Evolutionary conservation across 2,329 filamentous ascomycete genomes (phyloP).

Genomic region (Alternaria conjuncta): DNA sequence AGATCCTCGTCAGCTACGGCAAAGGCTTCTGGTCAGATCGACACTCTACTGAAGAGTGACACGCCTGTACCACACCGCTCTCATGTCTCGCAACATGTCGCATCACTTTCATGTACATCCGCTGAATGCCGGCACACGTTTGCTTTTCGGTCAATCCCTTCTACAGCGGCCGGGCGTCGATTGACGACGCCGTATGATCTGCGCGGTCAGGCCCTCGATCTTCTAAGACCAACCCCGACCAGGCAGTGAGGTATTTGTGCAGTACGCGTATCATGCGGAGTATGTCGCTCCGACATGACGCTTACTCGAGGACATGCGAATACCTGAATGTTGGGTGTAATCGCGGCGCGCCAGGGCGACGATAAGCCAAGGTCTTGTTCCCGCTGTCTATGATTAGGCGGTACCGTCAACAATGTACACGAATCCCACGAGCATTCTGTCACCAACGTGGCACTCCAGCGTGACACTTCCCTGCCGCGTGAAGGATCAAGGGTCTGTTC

Average conservation of each 20-base stretch:
- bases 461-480: neutral
- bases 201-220: neutral
- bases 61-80: neutral
- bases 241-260: neutral
- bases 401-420: neutral
- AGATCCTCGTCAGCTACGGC: constrained; percentile 62
- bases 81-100: neutral
- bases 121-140: neutral
- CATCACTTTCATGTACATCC: neutral
- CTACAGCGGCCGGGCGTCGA: neutral
- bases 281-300: neutral
- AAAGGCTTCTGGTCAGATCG: constrained; percentile 59
- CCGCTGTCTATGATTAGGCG: neutral
- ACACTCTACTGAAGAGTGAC: constrained; percentile 14
- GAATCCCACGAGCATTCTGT: neutral
- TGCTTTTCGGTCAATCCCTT: neutral
- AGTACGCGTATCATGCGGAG: neutral
- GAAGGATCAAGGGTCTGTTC: constrained; percentile 12
- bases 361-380: neutral
- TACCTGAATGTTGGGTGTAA: neutral
- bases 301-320: neutral
- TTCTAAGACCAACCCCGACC: neutral
- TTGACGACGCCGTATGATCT: neutral
- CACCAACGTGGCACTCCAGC: neutral
- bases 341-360: neutral